phyloP scores from a whole-genome alignment of 805 yeast genomes.

The Metschnikowia orientalis region DNA sequence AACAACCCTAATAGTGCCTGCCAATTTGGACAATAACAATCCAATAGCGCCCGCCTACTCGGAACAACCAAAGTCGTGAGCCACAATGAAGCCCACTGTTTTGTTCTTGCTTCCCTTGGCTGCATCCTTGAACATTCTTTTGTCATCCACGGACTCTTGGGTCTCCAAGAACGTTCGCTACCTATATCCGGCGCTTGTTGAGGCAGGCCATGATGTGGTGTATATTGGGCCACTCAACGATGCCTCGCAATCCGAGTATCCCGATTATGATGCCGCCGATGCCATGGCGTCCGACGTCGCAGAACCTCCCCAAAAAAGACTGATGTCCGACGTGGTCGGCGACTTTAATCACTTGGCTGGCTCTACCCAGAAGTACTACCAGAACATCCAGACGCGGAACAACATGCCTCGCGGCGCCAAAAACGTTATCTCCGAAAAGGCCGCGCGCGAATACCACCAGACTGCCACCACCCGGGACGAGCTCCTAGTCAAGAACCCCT shows the following conservation, averaged over 20 bases:
- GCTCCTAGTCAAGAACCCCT: conserved; percentile 4
- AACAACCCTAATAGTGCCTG: too few species aligned
- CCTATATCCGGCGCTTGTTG: conserved; percentile 25
- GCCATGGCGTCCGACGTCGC: conserved; percentile 16
- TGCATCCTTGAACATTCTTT: conserved; percentile 24
- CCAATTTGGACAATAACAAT: too few species aligned
- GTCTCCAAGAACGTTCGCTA: conserved; percentile 31
- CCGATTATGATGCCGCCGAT: conserved; percentile 3
- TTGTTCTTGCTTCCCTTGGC: conserved; percentile 6
- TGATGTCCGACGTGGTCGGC: conserved; percentile 14
- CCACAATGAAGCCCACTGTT: neutral
- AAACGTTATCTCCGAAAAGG: conserved; percentile 14
- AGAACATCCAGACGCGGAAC: conserved; percentile 16
- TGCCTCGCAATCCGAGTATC: neutral
- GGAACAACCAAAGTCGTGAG: too few species aligned
- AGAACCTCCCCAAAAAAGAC: neutral
- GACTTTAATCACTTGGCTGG: conserved; percentile 32
- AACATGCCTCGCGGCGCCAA: conserved; percentile 19
- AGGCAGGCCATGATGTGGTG: conserved; percentile 28
- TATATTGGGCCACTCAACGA: conserved; percentile 30
- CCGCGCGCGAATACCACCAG: conserved; percentile 2
- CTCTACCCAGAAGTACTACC: conserved; percentile 28
- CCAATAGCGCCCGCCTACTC: too few species aligned
- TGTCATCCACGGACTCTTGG: conserved; percentile 36
- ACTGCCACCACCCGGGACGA: neutral